These are phyloP conservation scores for Dendrostoma leiphaemia DNA, from an alignment of 2,329 filamentous ascomycete genomes.

Conservation along the genomic window DNA sequence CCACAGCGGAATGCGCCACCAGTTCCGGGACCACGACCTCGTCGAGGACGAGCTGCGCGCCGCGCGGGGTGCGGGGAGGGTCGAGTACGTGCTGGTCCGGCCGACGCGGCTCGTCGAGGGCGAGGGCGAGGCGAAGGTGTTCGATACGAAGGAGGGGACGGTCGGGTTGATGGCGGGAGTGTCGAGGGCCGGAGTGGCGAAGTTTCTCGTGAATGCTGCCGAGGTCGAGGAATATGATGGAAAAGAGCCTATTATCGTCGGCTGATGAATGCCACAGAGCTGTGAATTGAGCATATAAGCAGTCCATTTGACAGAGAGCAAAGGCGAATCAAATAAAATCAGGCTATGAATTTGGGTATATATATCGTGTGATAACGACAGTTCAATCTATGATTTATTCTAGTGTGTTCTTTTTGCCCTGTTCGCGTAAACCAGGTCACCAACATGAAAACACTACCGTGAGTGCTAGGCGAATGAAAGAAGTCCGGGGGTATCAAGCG, in stretches of 20 bases:
- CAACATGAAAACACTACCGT: neutral
- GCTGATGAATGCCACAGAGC: too few species aligned
- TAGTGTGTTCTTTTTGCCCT: too few species aligned
- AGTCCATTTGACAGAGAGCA: neutral
- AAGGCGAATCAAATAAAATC: neutral
- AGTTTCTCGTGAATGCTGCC: constrained; percentile 35
- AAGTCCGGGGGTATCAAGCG: constrained; percentile 3
- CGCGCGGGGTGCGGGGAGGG: constrained; percentile 12
- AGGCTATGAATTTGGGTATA: neutral
- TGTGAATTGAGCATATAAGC: too few species aligned
- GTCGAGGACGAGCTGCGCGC: constrained; percentile 40
- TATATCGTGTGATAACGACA: constrained; percentile 4
- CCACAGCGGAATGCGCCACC: constrained; percentile 43
- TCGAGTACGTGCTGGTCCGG: constrained; percentile 2
- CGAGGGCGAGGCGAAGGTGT: neutral
- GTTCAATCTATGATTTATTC: neutral
- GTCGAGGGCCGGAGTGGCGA: constrained; percentile 33
- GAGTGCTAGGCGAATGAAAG: neutral
- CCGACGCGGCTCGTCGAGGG: constrained; percentile 10
- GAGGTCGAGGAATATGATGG: constrained; percentile 33
- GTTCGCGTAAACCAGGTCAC: too few species aligned
- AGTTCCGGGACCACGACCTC: constrained; percentile 45
- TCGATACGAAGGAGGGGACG: constrained; percentile 30
- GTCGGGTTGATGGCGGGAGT: constrained; percentile 31
- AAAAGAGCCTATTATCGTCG: constrained; percentile 3